Evolutionary conservation across 371 early-diverging fungal genomes (phyloP).

Genomic region (Phascolomyces articulosus): DNA sequence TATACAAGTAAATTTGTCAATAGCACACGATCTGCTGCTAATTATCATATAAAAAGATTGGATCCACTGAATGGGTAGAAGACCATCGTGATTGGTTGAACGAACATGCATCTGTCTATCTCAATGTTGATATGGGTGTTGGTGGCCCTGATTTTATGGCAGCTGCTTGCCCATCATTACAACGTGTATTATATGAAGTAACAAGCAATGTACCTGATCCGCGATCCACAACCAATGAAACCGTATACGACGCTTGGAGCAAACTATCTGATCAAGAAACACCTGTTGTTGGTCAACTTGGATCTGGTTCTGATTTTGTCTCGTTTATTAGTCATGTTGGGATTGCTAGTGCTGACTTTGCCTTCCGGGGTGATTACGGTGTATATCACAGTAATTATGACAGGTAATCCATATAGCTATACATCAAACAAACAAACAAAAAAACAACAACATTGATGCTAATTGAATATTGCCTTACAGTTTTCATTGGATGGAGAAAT

Average conservation of each 20-base stretch:
- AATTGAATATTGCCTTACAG: neutral
- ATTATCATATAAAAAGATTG: conserved; percentile 25
- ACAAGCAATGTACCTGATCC: conserved; percentile 44
- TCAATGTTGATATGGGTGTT: conserved; percentile 56
- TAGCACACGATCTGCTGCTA: neutral
- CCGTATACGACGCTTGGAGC: conserved; percentile 23
- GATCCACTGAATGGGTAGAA: conserved; percentile 70
- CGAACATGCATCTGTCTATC: conserved; percentile 53
- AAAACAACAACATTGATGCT: no score
- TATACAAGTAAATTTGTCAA: no score
- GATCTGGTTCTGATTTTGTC: conserved; percentile 57
- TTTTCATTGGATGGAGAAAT: conserved; percentile 67
- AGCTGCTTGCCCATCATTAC: conserved; percentile 40
- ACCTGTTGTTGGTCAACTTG: conserved; percentile 35
- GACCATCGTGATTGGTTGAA: conserved; percentile 55
- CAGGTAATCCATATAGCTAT: no score
- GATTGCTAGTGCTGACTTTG: conserved; percentile 55
- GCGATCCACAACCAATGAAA: neutral
- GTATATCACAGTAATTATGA: conserved; percentile 65
- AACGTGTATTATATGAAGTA: conserved; percentile 42
- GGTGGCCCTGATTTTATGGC: conserved; percentile 14
- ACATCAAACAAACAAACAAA: no score
- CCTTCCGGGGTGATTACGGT: conserved; percentile 52
- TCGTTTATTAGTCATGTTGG: conserved; percentile 67
- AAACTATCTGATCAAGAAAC: conserved; percentile 15